Conservation (phyloP, 2,329 filamentous ascomycete genomes). For the Colletotrichum sp. region DNA sequence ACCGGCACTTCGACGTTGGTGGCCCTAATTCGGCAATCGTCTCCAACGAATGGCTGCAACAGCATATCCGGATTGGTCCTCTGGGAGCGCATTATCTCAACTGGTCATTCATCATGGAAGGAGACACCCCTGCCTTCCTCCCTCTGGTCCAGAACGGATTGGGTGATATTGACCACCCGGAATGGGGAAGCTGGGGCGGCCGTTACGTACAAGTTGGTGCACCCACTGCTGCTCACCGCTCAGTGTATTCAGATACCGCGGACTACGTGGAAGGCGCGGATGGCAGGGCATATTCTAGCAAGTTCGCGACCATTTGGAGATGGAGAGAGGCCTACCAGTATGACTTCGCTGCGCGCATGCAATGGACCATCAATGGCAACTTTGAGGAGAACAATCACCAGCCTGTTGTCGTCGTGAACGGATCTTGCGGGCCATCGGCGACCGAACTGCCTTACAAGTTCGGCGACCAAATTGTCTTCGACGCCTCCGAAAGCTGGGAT, state of each 20-base stretch:
- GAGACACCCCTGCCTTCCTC: conserved; percentile 54
- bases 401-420: conserved; percentile 48
- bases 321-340: conserved; percentile 44
- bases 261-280: conserved; percentile 31
- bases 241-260: conserved; percentile 27
- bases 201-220: conserved; percentile 35
- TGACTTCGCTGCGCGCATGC: conserved; percentile 45
- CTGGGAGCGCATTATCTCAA: conserved; percentile 50
- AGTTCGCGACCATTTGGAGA: conserved; percentile 43
- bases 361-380: conserved; percentile 34
- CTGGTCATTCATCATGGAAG: conserved; percentile 55
- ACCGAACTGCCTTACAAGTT: conserved; percentile 39
- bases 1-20: background rate
- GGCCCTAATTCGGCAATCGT: conserved; percentile 36
- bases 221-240: conserved; percentile 3
- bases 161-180: conserved; percentile 46
- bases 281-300: conserved; percentile 27
- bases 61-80: conserved; percentile 54
- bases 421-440: conserved; percentile 36
- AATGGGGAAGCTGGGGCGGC: conserved; percentile 55
- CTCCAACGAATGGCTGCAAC: conserved; percentile 53
- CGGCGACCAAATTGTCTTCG: conserved; percentile 41
- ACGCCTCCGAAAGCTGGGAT: conserved; percentile 50
- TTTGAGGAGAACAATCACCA: conserved; percentile 46
- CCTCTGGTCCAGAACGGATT: conserved; percentile 54